Percentiles rank a stretch among this genome's conserved stretches.
Evolutionary conservation across 2,329 filamentous ascomycete genomes (phyloP).

Genomic region (Albifimbria verrucaria): DNA sequence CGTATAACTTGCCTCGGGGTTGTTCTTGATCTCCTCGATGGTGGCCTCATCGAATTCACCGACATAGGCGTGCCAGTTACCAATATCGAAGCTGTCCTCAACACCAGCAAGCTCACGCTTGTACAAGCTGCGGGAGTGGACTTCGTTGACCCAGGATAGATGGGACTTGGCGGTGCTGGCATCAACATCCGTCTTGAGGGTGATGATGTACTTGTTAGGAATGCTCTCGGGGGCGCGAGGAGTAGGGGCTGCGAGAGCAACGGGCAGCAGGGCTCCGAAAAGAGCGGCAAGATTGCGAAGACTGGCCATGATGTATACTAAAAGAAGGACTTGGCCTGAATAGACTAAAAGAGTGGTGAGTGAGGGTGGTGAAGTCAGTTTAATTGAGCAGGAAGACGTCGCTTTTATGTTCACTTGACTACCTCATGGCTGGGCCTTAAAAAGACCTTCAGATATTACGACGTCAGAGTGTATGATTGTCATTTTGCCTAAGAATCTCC

Average conservation of each 20-base stretch:
- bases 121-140: slow-evolving; percentile 50
- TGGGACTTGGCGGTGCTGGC: slow-evolving; percentile 43
- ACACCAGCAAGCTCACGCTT: slow-evolving; percentile 39
- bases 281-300: neutral
- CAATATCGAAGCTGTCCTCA: slow-evolving; percentile 25
- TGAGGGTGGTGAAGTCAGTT: neutral
- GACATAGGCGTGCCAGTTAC: slow-evolving; percentile 35
- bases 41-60: slow-evolving; percentile 38
- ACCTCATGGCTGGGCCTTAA: neutral
- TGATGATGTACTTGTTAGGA: slow-evolving; percentile 51
- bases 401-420: neutral
- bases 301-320: neutral
- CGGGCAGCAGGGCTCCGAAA: neutral
- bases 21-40: slow-evolving; percentile 35
- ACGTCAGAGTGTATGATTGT: neutral
- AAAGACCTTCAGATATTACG: too few species aligned
- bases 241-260: slow-evolving; percentile 3
- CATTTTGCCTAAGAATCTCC: too few species aligned
- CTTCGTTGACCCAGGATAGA: slow-evolving; percentile 42
- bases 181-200: slow-evolving; percentile 51
- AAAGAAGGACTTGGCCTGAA: neutral
- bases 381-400: neutral
- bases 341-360: neutral
- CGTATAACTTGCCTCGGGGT: slow-evolving; percentile 32
- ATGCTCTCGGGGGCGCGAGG: slow-evolving; percentile 8